Conservation (phyloP, 305 asterid genomes). For the Fraxinus dipetala region DNA sequence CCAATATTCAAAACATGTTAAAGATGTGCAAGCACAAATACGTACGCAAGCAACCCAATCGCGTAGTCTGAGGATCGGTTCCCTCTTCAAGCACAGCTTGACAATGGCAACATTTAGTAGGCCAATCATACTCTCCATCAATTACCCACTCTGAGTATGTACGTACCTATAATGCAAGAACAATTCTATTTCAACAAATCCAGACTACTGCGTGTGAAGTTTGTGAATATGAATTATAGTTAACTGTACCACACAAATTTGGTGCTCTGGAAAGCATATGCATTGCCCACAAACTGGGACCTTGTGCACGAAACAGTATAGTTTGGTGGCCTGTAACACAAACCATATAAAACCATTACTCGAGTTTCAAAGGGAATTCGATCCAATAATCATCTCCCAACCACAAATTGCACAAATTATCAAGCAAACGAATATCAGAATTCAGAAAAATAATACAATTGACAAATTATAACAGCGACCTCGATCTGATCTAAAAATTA, state of each 20-base stretch:
- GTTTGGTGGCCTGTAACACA: slow-evolving; percentile 76
- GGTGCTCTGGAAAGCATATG: slow-evolving; percentile 90
- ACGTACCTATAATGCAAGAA: slow-evolving; percentile 49
- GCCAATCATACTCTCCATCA: slow-evolving; percentile 97
- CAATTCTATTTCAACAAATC: neutral
- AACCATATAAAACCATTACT: slow-evolving; percentile 15
- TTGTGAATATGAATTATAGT: neutral
- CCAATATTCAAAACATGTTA: neutral
- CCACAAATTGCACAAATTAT: neutral
- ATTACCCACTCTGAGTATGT: slow-evolving; percentile 97
- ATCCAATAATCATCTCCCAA: slow-evolving; percentile 3
- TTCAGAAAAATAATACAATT: neutral
- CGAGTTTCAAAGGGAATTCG: neutral
- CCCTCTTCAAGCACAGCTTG: slow-evolving; percentile 70
- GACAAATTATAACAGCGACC: slow-evolving; percentile 6
- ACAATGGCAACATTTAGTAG: slow-evolving; percentile 85
- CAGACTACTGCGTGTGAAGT: neutral
- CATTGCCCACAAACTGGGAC: slow-evolving; percentile 97
- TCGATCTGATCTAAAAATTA: slow-evolving; percentile 38
- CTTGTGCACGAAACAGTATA: slow-evolving; percentile 98
- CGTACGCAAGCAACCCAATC: slow-evolving; percentile 98
- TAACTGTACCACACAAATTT: slow-evolving; percentile 82
- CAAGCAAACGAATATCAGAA: slow-evolving; percentile 8
- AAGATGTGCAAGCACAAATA: slow-evolving; percentile 25
- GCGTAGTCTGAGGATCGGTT: slow-evolving; percentile 57